Conservation (phyloP, 164 flowering plant species). For the Tetrastigma voinierianum region DNA sequence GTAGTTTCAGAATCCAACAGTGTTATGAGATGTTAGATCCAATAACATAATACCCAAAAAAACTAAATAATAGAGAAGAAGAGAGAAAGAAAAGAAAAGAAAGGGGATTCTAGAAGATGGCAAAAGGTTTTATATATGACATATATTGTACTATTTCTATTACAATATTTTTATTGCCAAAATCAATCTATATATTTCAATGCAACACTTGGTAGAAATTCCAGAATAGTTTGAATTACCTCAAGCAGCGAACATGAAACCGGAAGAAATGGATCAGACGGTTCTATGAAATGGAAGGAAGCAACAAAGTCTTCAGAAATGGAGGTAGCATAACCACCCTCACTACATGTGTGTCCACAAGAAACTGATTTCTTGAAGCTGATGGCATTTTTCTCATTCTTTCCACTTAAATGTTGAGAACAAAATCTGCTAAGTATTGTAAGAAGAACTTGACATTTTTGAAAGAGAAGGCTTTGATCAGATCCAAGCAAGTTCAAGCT, state of each 20-base stretch:
- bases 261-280: constrained; percentile 21
- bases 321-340: constrained; percentile 22
- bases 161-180: too few species aligned
- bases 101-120: too few species aligned
- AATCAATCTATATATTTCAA: background rate
- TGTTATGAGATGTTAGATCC: background rate
- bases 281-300: constrained; percentile 27
- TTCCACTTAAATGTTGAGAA: constrained; percentile 11
- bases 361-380: constrained; percentile 30
- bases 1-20: background rate
- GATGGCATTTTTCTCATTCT: constrained; percentile 11
- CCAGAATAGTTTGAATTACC: constrained; percentile 34
- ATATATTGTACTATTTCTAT: too few species aligned
- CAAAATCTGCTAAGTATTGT: constrained; percentile 18
- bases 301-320: constrained; percentile 33
- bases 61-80: too few species aligned
- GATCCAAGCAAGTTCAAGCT: constrained; percentile 33
- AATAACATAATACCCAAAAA: background rate
- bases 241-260: constrained; percentile 44
- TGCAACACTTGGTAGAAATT: background rate
- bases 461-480: constrained; percentile 26
- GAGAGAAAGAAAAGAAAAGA: background rate
- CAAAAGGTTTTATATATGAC: too few species aligned
- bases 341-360: constrained; percentile 10
- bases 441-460: constrained; percentile 31